Base-by-base conservation (phyloP, 2,329 filamentous ascomycete genomes). In the Coleophoma eucalyptorum region DNA sequence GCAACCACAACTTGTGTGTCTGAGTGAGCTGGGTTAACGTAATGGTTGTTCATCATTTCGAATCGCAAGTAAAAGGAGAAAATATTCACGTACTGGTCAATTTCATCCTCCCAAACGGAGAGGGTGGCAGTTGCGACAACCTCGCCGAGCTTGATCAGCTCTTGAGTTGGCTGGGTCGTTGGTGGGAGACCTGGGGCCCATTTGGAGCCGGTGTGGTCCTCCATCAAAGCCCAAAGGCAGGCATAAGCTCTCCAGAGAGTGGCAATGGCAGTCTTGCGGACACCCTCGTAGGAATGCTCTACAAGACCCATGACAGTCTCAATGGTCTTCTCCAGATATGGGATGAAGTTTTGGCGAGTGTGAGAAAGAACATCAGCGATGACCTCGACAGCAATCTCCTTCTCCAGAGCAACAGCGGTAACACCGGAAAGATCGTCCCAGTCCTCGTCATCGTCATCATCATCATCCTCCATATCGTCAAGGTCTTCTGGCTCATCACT, bases 11-110 rank as follows among this genome's bases (percentile, higher is more conserved):
- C 75, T 80, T 75, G 75, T 81, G 89, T 86, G 86, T 97, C 88
- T 89, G 90, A 96, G 92, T 97, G 93, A 97, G 92, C 92, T 97
- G 92, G 91, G 93, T 93, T 93, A 92, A 92, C 90, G 89, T 66
- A 84, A 83, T 76, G 10, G 72, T 77, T 81, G 78, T 73, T 96
- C 91, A 97, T 97, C 91, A 90, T 86, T 65, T 72, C 67, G 68
- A 65, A 53, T 50, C 50, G 40, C 33, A 38, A 50, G 52, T 41
- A 55, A 47, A 50, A 56, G 51, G 38, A 62, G 55, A 50, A 55
- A 52, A 40, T 50, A 55, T 51, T 50, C 21, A 90, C 93, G 67
- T 87, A 97, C 92, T 91, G 84, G 71, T 99, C 94, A 66, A 85
- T 83, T 71, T 99, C 94, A 61, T 96, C 90, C 57, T 86, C 78